Base-by-base conservation (phyloP, 352 stramenopile species). In the Pythium sukuiense region DNA sequence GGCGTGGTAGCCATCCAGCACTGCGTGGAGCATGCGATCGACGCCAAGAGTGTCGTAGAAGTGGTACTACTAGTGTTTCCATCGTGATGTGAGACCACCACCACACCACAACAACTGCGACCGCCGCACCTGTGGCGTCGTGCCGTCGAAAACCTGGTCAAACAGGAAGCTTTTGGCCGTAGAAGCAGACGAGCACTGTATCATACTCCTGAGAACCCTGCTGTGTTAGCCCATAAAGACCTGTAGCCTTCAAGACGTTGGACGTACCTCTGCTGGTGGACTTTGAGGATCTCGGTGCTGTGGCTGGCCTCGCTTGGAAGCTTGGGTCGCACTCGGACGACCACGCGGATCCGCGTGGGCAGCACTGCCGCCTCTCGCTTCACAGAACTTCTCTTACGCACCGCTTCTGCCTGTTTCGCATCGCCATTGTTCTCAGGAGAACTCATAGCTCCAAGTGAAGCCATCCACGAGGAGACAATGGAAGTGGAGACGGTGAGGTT, bases 91-190 rank as follows among this genome's bases (percentile, higher is more conserved):
- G n/a, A 50, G 43, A 50, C 43, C 18, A 13, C 14, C 18, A 13
- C n/a, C 1, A 6, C 20, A 27, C 4, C n/a, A 29, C 18, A 14
- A 14, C 30, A 50, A 13, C 18, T 50, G 43, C 29, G 43, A 50
- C 43, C 43, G 18, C 30, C 39, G 18, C 20, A 79, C 74, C 73
- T 83, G 79, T 1, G 71, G 61, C 5, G 62, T 75, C 1, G 49
- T n/a, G 0, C 63, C 67, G 32, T 74, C 76, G 66, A 83, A 88
- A 6, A 85, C 76, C 50, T 83, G 76, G 55, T 88, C 79, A 33
- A 88, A 88, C 20, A 69, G 58, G 65, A 88, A 88, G 45, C 55
- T 72, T 49, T 73, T 81, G 16, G 67, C 59, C 30, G 55, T 35
- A 0, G 59, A 33, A 16, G 56, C 74, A 18, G 70, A 55, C 9